phyloP scores from a whole-genome alignment of 192 early-diverging fungal genomes.

The Coemansia sp. region DNA sequence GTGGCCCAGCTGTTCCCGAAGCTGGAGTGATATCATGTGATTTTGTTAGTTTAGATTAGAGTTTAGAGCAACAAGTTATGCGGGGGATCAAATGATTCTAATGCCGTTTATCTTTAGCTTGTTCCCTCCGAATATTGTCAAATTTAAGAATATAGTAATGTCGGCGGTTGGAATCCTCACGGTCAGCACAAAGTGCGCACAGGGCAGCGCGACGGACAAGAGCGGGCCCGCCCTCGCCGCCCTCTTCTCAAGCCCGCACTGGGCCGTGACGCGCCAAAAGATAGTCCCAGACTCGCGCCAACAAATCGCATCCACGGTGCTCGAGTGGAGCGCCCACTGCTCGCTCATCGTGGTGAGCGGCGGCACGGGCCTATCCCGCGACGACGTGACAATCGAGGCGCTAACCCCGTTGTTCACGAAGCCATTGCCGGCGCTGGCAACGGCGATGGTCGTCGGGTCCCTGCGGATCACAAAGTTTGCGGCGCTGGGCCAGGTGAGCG shows the following conservation, averaged over 20 bases:
- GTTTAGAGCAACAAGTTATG: too few relatives aligned
- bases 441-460: constrained; percentile 72
- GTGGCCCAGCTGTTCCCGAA: constrained; percentile 35
- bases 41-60: too few relatives aligned
- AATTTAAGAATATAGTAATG: background rate
- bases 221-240: constrained; percentile 63
- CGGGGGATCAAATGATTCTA: too few relatives aligned
- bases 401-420: constrained; percentile 69
- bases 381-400: constrained; percentile 89
- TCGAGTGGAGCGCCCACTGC: constrained; percentile 50
- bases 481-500: constrained; percentile 77
- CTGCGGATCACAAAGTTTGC: constrained; percentile 86
- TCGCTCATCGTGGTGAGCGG: constrained; percentile 82
- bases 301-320: constrained; percentile 54
- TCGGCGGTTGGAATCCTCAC: constrained; percentile 42
- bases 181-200: constrained; percentile 66
- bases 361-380: constrained; percentile 87
- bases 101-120: background rate
- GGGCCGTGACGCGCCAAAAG: constrained; percentile 30
- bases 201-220: constrained; percentile 53
- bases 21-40: constrained; percentile 7
- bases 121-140: background rate
- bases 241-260: constrained; percentile 13
- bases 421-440: constrained; percentile 71
- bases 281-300: constrained; percentile 57